Percentiles rank a stretch among this genome's conserved stretches.
phyloP scores from a whole-genome alignment of 495 filamentous ascomycete species.

The Lasiosphaeris hirsuta region DNA sequence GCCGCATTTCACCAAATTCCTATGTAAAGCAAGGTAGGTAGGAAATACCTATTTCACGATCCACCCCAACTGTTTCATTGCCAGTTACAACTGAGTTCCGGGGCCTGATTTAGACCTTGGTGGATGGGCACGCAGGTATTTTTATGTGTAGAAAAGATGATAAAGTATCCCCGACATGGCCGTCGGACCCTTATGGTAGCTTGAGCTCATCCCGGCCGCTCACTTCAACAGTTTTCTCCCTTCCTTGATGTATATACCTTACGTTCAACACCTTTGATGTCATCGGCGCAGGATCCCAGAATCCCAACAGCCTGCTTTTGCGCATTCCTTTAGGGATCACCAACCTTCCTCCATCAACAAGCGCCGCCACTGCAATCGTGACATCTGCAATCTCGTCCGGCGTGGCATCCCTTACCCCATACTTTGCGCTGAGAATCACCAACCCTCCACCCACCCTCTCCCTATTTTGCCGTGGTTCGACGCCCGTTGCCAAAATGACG shows the following conservation, averaged over 20 bases:
- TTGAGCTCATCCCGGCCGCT: slow-evolving; percentile 43
- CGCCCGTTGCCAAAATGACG: slow-evolving; percentile 50
- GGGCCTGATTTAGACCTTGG: too few species aligned
- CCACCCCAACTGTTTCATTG: too few species aligned
- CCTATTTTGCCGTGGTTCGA: slow-evolving; percentile 43
- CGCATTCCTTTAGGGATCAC: slow-evolving; percentile 20
- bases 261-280: slow-evolving; percentile 51
- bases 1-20: too few species aligned
- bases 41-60: too few species aligned
- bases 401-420: slow-evolving; percentile 25
- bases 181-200: slow-evolving; percentile 25
- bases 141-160: too few species aligned
- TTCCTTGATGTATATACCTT: slow-evolving; percentile 50
- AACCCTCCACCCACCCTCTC: slow-evolving; percentile 35
- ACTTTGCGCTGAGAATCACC: slow-evolving; percentile 33
- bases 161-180: too few species aligned
- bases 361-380: slow-evolving; percentile 30
- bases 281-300: slow-evolving; percentile 56
- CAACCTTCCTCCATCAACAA: slow-evolving; percentile 23
- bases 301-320: slow-evolving; percentile 53
- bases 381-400: slow-evolving; percentile 36
- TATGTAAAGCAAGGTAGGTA: too few species aligned
- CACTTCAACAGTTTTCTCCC: slow-evolving; percentile 45
- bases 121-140: too few species aligned
- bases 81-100: too few species aligned